Evolutionary conservation across 2,329 filamentous ascomycete species (phyloP).

Genomic region (Pseudopithomyces chartarum): DNA sequence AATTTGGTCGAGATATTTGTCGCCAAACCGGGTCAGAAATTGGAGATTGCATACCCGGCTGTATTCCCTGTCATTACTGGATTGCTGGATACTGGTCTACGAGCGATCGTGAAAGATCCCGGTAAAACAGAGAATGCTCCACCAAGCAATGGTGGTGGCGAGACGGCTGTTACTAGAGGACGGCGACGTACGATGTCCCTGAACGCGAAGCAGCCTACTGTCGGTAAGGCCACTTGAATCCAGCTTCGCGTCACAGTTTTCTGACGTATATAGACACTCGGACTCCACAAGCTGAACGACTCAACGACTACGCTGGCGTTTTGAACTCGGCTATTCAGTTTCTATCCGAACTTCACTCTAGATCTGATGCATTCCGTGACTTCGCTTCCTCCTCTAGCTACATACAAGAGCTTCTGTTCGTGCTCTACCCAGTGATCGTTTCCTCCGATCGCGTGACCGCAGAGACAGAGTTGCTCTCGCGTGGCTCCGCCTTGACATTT

Average conservation of each 20-base stretch:
- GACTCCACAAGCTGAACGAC: slow-evolving; percentile 40
- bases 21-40: slow-evolving; percentile 46
- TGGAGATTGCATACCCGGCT: slow-evolving; percentile 76
- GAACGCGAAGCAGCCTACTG: slow-evolving; percentile 57
- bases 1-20: slow-evolving; percentile 75
- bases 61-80: slow-evolving; percentile 78
- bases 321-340: slow-evolving; percentile 80
- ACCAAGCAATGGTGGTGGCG: slow-evolving; percentile 22
- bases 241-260: neutral
- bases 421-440: slow-evolving; percentile 86
- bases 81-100: slow-evolving; percentile 86
- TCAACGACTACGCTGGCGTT: slow-evolving; percentile 66
- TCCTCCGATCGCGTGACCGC: slow-evolving; percentile 82
- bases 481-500: slow-evolving; percentile 80
- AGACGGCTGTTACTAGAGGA: slow-evolving; percentile 41
- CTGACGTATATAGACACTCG: slow-evolving; percentile 36
- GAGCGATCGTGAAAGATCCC: slow-evolving; percentile 49
- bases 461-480: slow-evolving; percentile 84
- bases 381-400: slow-evolving; percentile 83
- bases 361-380: slow-evolving; percentile 78
- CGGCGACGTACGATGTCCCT: slow-evolving; percentile 70
- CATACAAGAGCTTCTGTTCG: slow-evolving; percentile 75
- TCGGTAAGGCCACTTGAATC: slow-evolving; percentile 30
- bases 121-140: slow-evolving; percentile 21
- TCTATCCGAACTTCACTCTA: slow-evolving; percentile 75